A percentile compares a stretch with the other conserved stretches of the same genome.
Evolutionary conservation across 2,329 filamentous ascomycete genomes (phyloP).

Genomic region (Lecanoromycetidae sp.): DNA sequence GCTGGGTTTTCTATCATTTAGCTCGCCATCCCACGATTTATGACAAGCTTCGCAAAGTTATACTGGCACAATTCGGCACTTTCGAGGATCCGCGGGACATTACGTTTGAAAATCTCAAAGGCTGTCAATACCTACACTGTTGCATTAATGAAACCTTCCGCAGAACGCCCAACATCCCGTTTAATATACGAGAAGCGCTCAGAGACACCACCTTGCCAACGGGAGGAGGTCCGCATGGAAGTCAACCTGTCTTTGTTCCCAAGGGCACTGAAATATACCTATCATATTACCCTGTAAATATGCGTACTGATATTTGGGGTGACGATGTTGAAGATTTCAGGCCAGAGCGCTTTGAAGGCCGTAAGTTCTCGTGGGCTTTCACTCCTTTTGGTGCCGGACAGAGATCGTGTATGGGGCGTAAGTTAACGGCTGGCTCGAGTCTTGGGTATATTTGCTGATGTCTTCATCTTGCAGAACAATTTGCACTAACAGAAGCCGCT

Average conservation of each 20-base stretch:
- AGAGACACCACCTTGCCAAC: conserved; percentile 33
- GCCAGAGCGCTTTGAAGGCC: conserved; percentile 37
- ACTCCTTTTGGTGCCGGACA: not conserved
- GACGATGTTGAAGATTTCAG: conserved; percentile 32
- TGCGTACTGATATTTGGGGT: conserved; percentile 39
- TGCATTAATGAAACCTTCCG: conserved; percentile 32
- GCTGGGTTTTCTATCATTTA: not conserved
- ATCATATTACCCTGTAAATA: conserved; percentile 39
- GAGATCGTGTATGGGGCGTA: conserved; percentile 15
- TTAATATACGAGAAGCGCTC: conserved; percentile 32
- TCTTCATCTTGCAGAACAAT: conserved; percentile 16
- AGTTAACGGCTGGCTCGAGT: conserved; percentile 16
- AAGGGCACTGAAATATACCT: conserved; percentile 40
- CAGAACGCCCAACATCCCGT: conserved; percentile 38
- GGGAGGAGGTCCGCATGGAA: conserved; percentile 33
- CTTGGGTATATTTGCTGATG: conserved; percentile 14
- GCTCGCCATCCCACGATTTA: not conserved
- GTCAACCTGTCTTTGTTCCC: conserved; percentile 29
- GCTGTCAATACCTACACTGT: conserved; percentile 8
- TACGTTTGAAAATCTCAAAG: not conserved
- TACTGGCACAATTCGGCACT: conserved; percentile 14
- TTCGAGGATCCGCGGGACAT: not conserved
- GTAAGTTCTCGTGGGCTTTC: conserved; percentile 11
- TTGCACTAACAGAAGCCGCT: conserved; percentile 19
- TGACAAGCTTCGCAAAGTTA: conserved; percentile 18